A percentile compares a stretch with the other conserved stretches of the same genome.
These are phyloP conservation scores for Cucumis hystrix DNA, from an alignment of 306 rosid species.

Conservation along the genomic window DNA sequence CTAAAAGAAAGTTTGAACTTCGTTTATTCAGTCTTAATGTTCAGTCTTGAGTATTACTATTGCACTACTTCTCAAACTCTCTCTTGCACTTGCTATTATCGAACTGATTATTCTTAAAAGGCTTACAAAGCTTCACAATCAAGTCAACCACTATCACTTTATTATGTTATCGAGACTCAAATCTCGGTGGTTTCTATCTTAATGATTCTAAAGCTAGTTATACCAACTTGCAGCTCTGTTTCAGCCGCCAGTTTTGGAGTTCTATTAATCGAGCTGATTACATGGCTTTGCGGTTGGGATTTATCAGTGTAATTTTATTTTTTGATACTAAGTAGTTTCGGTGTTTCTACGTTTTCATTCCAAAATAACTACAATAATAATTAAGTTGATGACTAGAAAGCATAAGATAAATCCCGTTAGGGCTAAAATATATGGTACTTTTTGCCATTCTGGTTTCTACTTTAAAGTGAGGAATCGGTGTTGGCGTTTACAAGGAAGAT, in stretches of 20 bases:
- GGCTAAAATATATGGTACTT: neutral
- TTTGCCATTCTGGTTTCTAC: neutral
- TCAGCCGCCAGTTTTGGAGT: conserved; percentile 93
- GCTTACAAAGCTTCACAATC: neutral
- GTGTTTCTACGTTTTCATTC: neutral
- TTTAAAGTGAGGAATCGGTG: neutral
- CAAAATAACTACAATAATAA: neutral
- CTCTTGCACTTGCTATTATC: neutral
- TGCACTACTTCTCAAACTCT: neutral
- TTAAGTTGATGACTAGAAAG: neutral
- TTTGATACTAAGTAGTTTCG: neutral
- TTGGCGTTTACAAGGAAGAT: neutral
- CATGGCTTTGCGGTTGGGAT: conserved; percentile 89
- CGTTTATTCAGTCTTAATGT: neutral
- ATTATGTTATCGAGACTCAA: neutral
- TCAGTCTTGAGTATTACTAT: neutral
- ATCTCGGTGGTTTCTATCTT: neutral
- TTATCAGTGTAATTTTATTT: conserved; percentile 46
- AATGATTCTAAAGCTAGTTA: neutral
- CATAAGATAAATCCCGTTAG: neutral
- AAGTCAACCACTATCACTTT: neutral
- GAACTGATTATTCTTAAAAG: neutral
- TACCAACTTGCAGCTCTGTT: conserved; percentile 62
- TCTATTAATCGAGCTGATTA: conserved; percentile 70
- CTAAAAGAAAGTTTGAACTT: neutral